Percentiles rank a stretch among this genome's conserved stretches.
Evolutionary conservation across 805 yeast genomes (phyloP).

Genomic region (Komagataella phaffii): DNA sequence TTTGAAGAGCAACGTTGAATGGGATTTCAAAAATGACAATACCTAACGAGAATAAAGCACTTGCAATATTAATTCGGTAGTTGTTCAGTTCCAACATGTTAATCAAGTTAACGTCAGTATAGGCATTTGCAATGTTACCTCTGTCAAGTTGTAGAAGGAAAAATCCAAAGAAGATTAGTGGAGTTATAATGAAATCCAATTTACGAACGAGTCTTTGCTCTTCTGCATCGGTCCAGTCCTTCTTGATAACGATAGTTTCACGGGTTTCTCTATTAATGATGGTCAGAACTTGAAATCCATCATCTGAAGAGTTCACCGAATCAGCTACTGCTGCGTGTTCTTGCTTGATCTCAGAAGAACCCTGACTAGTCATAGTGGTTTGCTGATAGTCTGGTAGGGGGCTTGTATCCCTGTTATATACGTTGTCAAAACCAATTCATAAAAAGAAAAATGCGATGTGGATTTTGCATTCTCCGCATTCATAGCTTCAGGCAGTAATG

Average conservation of each 20-base stretch:
- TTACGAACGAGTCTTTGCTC: conserved; percentile 23
- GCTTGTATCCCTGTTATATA: not conserved
- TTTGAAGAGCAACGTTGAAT: conserved; percentile 19
- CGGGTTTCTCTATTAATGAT: conserved; percentile 2
- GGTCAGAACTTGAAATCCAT: not conserved
- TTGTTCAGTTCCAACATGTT: conserved; percentile 22
- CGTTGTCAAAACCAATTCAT: not conserved
- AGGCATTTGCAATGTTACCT: conserved; percentile 36
- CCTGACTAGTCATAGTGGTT: not conserved
- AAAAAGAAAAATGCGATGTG: not conserved
- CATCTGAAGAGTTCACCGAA: not conserved
- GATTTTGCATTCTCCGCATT: not conserved
- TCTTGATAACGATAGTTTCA: conserved; percentile 2
- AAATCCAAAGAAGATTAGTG: conserved; percentile 30
- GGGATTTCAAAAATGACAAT: conserved; percentile 28
- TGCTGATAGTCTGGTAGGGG: not conserved
- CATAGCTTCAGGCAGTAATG: not conserved
- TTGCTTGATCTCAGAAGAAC: not conserved
- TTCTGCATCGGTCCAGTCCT: conserved; percentile 9
- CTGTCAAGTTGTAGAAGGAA: conserved; percentile 34
- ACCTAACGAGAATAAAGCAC: conserved; percentile 25
- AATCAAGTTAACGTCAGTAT: conserved; percentile 34
- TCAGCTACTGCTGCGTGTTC: not conserved
- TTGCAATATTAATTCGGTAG: conserved; percentile 25
- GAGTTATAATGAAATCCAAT: conserved; percentile 28